Evolutionary conservation across 2,329 filamentous ascomycete genomes (phyloP).

Genomic region (Elsinoe australis): DNA sequence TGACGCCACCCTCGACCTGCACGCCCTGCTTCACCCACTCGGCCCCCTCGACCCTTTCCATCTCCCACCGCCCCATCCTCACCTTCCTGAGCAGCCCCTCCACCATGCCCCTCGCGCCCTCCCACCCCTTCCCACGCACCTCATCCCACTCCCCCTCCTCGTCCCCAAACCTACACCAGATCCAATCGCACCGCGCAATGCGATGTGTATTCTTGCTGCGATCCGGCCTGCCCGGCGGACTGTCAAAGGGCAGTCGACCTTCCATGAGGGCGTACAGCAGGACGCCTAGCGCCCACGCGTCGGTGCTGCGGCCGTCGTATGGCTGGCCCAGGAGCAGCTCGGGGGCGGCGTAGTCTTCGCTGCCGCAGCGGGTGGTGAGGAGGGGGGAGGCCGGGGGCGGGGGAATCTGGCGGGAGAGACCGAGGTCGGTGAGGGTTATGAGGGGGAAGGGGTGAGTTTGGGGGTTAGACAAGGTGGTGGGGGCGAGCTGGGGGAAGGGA

Average conservation of each 20-base stretch:
- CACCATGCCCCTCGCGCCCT: slow-evolving; percentile 71
- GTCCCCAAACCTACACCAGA: slow-evolving; percentile 79
- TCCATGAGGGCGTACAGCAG: slow-evolving; percentile 89
- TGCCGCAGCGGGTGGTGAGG: slow-evolving; percentile 88
- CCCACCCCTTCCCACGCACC: slow-evolving; percentile 53
- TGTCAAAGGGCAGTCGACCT: slow-evolving; percentile 87
- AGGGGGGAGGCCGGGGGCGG: slow-evolving; percentile 67
- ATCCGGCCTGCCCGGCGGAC: slow-evolving; percentile 70
- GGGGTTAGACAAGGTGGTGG: slow-evolving; percentile 56
- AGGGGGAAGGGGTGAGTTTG: slow-evolving; percentile 70
- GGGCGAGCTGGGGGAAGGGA: slow-evolving; percentile 53
- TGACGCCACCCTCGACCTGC: slow-evolving; percentile 52
- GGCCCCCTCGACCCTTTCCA: slow-evolving; percentile 63
- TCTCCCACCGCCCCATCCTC: slow-evolving; percentile 61
- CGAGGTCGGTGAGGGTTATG: slow-evolving; percentile 83
- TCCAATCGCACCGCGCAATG: slow-evolving; percentile 94
- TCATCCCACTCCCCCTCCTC: slow-evolving; percentile 80
- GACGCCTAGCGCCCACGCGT: slow-evolving; percentile 93
- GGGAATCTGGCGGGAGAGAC: slow-evolving; percentile 76
- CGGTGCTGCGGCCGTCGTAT: slow-evolving; percentile 85
- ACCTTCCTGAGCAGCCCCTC: slow-evolving; percentile 79
- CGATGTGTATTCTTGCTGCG: slow-evolving; percentile 70
- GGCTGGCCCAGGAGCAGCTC: slow-evolving; percentile 93
- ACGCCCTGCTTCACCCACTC: slow-evolving; percentile 75
- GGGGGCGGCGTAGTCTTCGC: slow-evolving; percentile 92